Percentiles rank a stretch among this genome's conserved stretches.
phyloP scores from a whole-genome alignment of 2,329 filamentous ascomycete genomes.

The Fusarium hainanense region DNA sequence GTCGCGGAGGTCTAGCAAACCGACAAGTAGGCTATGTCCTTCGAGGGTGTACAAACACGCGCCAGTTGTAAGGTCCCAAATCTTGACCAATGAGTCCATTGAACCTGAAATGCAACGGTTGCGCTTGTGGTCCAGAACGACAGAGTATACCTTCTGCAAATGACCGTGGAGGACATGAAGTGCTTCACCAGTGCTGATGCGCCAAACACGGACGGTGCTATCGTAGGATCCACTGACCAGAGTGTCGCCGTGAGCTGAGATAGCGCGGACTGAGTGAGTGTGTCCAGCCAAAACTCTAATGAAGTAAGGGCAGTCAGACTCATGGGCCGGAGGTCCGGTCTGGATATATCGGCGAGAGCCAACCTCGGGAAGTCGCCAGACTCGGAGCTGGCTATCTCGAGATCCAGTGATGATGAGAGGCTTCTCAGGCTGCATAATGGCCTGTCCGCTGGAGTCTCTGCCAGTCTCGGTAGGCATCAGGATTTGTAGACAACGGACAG shows the following conservation, averaged over 20 bases:
- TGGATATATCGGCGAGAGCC: conserved; percentile 83
- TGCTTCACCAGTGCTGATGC: conserved; percentile 92
- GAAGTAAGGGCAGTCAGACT: conserved; percentile 92
- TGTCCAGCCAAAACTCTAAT: conserved; percentile 88
- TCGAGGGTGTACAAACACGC: conserved; percentile 88
- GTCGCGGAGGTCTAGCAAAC: conserved; percentile 87
- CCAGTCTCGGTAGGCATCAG: conserved; percentile 86
- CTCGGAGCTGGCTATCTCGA: conserved; percentile 89
- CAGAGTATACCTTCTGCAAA: conserved; percentile 93
- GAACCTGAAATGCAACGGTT: conserved; percentile 97
- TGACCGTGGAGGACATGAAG: conserved; percentile 88
- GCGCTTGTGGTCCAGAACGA: conserved; percentile 90
- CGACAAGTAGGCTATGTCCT: conserved; percentile 91
- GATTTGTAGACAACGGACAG: conserved; percentile 94
- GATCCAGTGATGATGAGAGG: conserved; percentile 98
- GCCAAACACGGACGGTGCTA: conserved; percentile 94
- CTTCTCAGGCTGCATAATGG: conserved; percentile 91
- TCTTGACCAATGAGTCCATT: conserved; percentile 98
- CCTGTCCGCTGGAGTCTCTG: conserved; percentile 74
- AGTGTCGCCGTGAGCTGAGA: conserved; percentile 93
- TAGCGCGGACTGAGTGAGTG: conserved; percentile 92
- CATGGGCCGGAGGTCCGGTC: conserved; percentile 76
- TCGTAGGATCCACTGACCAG: conserved; percentile 99
- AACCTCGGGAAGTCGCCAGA: conserved; percentile 91
- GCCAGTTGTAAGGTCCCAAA: conserved; percentile 93